Evolutionary conservation across 78 protist genomes (phyloP).

Genomic region (Isochrysis galbana): DNA sequence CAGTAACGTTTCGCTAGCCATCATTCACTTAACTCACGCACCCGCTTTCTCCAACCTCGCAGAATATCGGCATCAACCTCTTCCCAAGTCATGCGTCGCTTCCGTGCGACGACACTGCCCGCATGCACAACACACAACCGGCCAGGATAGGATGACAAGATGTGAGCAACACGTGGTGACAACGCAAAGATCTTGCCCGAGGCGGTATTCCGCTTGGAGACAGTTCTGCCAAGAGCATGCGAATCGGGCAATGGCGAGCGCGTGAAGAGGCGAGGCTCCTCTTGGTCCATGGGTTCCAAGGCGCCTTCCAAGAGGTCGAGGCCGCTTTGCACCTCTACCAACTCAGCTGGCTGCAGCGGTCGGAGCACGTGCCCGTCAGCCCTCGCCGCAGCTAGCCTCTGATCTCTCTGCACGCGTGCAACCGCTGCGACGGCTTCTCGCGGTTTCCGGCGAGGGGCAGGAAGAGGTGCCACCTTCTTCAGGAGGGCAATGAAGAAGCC

Average conservation of each 20-base stretch:
- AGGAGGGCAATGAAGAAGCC: constrained; percentile 97
- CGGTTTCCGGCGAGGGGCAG: neutral
- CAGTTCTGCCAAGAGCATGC: neutral
- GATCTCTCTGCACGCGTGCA: neutral
- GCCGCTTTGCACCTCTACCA: neutral
- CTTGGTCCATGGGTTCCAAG: neutral
- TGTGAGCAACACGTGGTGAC: neutral
- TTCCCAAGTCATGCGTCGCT: too few relatives aligned
- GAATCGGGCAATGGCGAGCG: neutral
- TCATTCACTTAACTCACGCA: too few relatives aligned
- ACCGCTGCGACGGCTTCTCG: neutral
- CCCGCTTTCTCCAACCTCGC: too few relatives aligned
- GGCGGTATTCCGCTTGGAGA: neutral
- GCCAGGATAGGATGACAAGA: neutral
- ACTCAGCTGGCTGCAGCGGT: neutral
- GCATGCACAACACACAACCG: neutral
- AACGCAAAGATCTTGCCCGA: neutral
- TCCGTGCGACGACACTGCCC: too few relatives aligned
- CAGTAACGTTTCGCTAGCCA: too few relatives aligned
- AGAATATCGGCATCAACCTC: too few relatives aligned
- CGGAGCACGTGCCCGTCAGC: neutral
- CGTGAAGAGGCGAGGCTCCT: neutral
- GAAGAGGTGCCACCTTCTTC: constrained; percentile 18
- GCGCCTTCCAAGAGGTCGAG: too few relatives aligned
- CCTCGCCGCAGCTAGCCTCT: neutral